Conservation (phyloP, 805 yeast species). For the Saturnispora saitoi region DNA sequence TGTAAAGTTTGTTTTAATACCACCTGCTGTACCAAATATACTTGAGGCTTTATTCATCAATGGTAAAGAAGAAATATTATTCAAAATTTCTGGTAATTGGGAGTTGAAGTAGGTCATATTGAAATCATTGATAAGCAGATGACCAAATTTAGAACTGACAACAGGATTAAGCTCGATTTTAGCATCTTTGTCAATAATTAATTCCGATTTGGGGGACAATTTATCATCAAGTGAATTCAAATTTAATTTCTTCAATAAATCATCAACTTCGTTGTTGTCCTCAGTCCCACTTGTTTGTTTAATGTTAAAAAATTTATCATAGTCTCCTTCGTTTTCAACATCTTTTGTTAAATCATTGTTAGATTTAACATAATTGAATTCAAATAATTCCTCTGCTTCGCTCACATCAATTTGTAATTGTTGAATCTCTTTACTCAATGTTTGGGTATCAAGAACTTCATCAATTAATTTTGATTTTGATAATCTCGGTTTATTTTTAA, state of each 20-base stretch:
- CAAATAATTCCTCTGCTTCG: slow-evolving; percentile 21
- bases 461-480: slow-evolving; percentile 7
- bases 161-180: slow-evolving; percentile 19
- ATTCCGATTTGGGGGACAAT: neutral
- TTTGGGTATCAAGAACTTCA: slow-evolving; percentile 11
- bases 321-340: neutral
- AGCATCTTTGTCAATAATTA: slow-evolving; percentile 7
- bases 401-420: slow-evolving; percentile 17
- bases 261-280: neutral
- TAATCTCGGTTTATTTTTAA: slow-evolving; percentile 13
- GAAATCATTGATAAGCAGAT: slow-evolving; percentile 16
- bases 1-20: slow-evolving; percentile 23
- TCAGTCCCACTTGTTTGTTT: neutral
- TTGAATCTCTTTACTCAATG: slow-evolving; percentile 16
- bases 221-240: slow-evolving; percentile 1
- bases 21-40: slow-evolving; percentile 26
- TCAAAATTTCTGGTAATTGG: slow-evolving; percentile 21
- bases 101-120: slow-evolving; percentile 19
- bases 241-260: neutral
- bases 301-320: slow-evolving; percentile 5
- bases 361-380: slow-evolving; percentile 22
- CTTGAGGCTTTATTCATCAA: slow-evolving; percentile 19
- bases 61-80: slow-evolving; percentile 17
- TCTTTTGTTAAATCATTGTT: neutral
- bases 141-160: slow-evolving; percentile 25